These are phyloP conservation scores for Lentinula novae-zelandiae DNA, from an alignment of 1,284 basidiomycete species.

Conservation along the genomic window DNA sequence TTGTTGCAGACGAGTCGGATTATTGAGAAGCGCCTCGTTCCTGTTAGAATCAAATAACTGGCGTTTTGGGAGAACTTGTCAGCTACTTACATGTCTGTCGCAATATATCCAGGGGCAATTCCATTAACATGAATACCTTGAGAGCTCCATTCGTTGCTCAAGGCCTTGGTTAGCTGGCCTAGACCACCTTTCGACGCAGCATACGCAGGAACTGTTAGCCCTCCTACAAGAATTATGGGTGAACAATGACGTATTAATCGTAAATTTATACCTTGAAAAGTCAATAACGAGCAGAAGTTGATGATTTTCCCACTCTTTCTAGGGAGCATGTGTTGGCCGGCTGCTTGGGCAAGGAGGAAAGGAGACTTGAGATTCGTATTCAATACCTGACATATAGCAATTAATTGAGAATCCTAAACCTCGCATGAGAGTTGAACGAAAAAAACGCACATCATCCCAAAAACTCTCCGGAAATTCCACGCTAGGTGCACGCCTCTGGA, in stretches of 20 bases:
- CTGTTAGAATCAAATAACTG: constrained; percentile 29
- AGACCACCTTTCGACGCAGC: constrained; percentile 88
- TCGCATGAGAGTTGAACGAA: constrained; percentile 8
- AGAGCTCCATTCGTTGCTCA: constrained; percentile 64
- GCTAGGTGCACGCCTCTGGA: constrained; percentile 82
- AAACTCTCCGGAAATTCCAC: constrained; percentile 81
- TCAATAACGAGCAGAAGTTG: constrained; percentile 76
- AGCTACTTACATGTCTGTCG: constrained; percentile 77
- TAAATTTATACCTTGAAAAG: constrained; percentile 61
- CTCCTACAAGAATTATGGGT: constrained; percentile 37
- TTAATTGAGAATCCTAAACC: constrained; percentile 14
- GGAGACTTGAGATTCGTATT: constrained; percentile 76
- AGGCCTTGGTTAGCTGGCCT: constrained; percentile 78
- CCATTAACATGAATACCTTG: constrained; percentile 90
- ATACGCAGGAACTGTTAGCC: constrained; percentile 85
- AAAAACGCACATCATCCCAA: constrained; percentile 80
- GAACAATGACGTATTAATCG: constrained; percentile 9
- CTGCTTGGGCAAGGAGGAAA: constrained; percentile 75
- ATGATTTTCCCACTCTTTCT: constrained; percentile 76
- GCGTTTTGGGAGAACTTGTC: background rate
- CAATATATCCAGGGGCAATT: constrained; percentile 89
- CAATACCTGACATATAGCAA: constrained; percentile 50
- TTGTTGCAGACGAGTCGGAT: constrained; percentile 76
- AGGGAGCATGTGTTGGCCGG: constrained; percentile 78
- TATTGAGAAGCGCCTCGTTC: constrained; percentile 77